Evolutionary conservation across 106 monocot genomes (phyloP).

Genomic region (Ottelia alismoides): DNA sequence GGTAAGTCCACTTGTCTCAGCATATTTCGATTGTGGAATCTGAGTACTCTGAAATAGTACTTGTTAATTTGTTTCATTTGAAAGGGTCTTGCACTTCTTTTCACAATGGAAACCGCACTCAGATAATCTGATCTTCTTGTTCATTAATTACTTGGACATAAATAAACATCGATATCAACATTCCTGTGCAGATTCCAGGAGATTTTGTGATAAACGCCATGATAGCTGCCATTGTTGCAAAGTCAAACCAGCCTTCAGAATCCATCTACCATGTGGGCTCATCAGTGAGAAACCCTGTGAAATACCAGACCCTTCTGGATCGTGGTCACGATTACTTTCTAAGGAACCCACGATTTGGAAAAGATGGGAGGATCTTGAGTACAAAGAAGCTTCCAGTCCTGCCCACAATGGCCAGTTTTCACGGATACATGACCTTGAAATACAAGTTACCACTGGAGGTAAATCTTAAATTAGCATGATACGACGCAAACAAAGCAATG

Average conservation of each 20-base stretch:
- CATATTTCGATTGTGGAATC: no score
- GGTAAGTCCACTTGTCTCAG: no score
- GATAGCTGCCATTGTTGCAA: conserved; percentile 41
- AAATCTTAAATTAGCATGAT: no score
- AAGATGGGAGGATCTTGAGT: conserved; percentile 27
- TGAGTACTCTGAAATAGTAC: no score
- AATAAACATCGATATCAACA: no score
- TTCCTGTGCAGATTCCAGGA: conserved; percentile 72
- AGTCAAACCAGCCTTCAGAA: conserved; percentile 23
- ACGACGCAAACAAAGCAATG: no score
- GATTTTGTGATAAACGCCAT: conserved; percentile 78
- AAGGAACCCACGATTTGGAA: conserved; percentile 35
- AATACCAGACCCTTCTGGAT: conserved; percentile 14
- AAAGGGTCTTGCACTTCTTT: no score
- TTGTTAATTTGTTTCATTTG: no score
- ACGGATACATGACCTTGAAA: conserved; percentile 36
- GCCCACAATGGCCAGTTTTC: conserved; percentile 23
- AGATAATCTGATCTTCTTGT: no score
- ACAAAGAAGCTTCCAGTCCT: conserved; percentile 24
- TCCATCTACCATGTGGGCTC: conserved; percentile 56
- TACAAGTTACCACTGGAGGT: conserved; percentile 61
- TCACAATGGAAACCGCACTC: no score
- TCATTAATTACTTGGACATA: no score
- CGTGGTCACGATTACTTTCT: conserved; percentile 29
- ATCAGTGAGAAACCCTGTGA: conserved; percentile 42